Base-by-base conservation (phyloP, 2,329 filamentous ascomycete genomes). In the Ceratocystis destructans region DNA sequence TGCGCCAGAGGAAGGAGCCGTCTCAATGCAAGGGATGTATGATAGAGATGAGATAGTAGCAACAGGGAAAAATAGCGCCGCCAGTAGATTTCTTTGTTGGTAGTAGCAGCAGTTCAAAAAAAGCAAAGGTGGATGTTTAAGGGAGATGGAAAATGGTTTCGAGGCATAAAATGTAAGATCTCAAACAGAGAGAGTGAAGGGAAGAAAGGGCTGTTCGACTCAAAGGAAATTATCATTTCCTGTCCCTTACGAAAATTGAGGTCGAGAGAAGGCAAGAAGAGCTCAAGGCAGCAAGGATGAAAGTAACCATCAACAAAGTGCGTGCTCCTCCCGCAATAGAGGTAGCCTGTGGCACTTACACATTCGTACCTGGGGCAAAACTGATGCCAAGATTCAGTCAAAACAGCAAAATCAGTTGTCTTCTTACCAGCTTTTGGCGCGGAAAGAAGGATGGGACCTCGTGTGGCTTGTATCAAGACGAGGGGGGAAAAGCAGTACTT, bases 31-130 rank as follows among this genome's bases (percentile, higher is more conserved):
- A 63, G 61, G 61, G 61, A 37, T 63, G 44, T 25, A 46, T 3
- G 25, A 31, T 50, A 25, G 44, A 50, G 37, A 63, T 63, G 61
- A 28, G 25, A 37, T 59, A 37, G 55, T 59, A 59, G 28, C 28
- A 59, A 37, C 55, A 59, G 55, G 55, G 55, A 59, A 28, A 25
- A 59, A 59, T 59, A 59, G 55, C 55, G 55, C 55, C 28, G n/a
- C n/a, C 28, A 59, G 28, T 33, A 37, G 31, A n/a, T 15, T 59
- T 15, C 28, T 22, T 22, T 31, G 25, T 33, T 57, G 55, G 55
- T 59, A 8, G 55, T 37, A 59, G 55, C 55, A 59, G 33, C 28
- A 31, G 55, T 59, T 37, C 17, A 10, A 37, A 59, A 57, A 59
- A 59, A 37, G 55, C 15, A 59, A 59, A 25, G 55, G 17, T 37